Evolutionary conservation across 2,329 filamentous ascomycete species (phyloP), one percentile per base, ranked within the genome.

Genomic region (Neofusicoccum kwambonambiense): DNA sequence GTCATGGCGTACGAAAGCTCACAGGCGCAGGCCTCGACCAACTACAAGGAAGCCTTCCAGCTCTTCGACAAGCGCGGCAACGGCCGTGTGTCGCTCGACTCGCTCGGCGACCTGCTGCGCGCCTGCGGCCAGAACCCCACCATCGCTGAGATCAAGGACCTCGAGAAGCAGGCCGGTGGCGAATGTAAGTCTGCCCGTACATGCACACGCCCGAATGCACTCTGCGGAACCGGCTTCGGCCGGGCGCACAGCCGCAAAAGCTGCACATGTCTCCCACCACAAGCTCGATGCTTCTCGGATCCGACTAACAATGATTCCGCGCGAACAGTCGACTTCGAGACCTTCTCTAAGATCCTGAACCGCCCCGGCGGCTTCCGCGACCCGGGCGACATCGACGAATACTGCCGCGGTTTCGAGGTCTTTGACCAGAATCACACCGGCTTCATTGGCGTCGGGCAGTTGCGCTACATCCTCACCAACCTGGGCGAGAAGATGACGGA

Each of bases 11-110:
- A 68, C 68, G 67, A 68, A 64, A 50, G 17, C 64, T 56, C 66
- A 66, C 63, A 63, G 47, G 52, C 50, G 62, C 86, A 89, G 87
- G 85, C 87, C 77, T 87, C 87, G 67, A 98, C 94, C 83, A 98
- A 99, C 90, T 99, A 98, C 92, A 98, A 98, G 86, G 95, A 99
- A 89, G 95, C 95, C 72, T 99, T 99, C 82, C 93, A 93, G 74
- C 91, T 99, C 79, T 99, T 98, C 85, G 95, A 88, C 86, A 98
- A 97, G 89, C 94, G 95, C 80, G 95, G 95, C 77, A 96, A 92
- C 77, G 93, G 94, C 76, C 93, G 93, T 73, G 95, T 98, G 72
- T 82, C 90, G 45, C 84, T 93, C 78, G 90, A 94, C 70, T 90
- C 89, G 69, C 87, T 99, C 65, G 95, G 95, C 72, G 95, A 99